Percentiles rank a stretch among this genome's conserved stretches.
Conservation (phyloP, 2,329 filamentous ascomycete genomes). For the Fusarium miscanthi region DNA sequence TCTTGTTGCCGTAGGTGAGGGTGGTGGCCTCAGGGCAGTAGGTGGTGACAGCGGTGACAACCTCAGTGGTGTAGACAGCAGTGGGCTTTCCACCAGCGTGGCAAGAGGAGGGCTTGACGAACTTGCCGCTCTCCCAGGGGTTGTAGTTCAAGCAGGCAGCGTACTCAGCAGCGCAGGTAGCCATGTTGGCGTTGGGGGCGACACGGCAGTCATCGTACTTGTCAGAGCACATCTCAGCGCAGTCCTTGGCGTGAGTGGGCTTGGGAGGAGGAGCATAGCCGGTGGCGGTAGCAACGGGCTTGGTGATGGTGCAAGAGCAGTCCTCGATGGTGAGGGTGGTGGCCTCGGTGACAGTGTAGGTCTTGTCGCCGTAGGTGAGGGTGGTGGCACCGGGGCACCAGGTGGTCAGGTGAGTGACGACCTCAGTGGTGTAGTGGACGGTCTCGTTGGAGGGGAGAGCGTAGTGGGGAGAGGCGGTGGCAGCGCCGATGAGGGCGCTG, state of each 20-base stretch:
- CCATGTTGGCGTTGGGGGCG: slow-evolving; percentile 35
- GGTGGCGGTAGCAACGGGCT: slow-evolving; percentile 47
- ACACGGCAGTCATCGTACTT: slow-evolving; percentile 37
- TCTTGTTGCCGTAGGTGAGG: slow-evolving; percentile 48
- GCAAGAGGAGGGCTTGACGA: slow-evolving; percentile 35
- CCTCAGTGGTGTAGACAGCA: slow-evolving; percentile 28
- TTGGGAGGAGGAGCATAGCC: slow-evolving; percentile 22
- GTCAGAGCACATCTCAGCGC: slow-evolving; percentile 29
- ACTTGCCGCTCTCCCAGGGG: slow-evolving; percentile 35
- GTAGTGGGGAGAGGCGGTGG: slow-evolving; percentile 32
- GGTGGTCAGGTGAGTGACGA: slow-evolving; percentile 72
- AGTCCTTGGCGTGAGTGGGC: slow-evolving; percentile 23
- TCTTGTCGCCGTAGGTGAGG: slow-evolving; percentile 67
- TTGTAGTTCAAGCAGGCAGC: slow-evolving; percentile 43
- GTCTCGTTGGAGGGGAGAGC: slow-evolving; percentile 34
- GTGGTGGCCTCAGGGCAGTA: slow-evolving; percentile 48
- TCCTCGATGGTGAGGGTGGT: slow-evolving; percentile 73
- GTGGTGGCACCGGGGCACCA: slow-evolving; percentile 73
- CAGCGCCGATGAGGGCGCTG: slow-evolving; percentile 29
- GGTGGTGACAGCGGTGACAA: slow-evolving; percentile 52
- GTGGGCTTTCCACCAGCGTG: slow-evolving; percentile 61
- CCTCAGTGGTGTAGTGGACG: slow-evolving; percentile 68
- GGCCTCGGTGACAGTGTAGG: slow-evolving; percentile 72
- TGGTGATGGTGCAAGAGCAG: slow-evolving; percentile 72
- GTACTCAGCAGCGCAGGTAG: slow-evolving; percentile 41